A percentile compares a stretch with the other conserved stretches of the same genome.
phyloP scores from a whole-genome alignment of 2,329 filamentous ascomycete species.

The Aureobasidium leucospermi region DNA sequence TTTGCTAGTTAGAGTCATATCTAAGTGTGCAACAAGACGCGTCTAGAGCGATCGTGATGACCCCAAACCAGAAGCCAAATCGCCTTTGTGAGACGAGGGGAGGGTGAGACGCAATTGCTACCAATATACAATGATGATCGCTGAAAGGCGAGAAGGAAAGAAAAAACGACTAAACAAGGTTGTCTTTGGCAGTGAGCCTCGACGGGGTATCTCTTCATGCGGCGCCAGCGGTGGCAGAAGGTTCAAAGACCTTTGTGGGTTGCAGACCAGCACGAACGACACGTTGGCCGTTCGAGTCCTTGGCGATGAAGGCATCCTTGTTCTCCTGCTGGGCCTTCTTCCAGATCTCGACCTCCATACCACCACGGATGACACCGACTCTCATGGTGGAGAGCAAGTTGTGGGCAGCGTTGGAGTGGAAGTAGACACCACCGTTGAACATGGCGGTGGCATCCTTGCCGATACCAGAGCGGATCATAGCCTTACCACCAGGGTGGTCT shows the following conservation, averaged over 20 bases:
- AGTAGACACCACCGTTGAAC: conserved; percentile 88
- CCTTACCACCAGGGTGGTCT: conserved; percentile 84
- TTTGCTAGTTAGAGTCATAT: conserved; percentile 12
- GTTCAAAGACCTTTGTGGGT: conserved; percentile 73
- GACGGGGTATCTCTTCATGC: conserved; percentile 44
- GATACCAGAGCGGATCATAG: conserved; percentile 72
- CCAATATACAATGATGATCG: conserved; percentile 5
- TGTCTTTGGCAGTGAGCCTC: not conserved
- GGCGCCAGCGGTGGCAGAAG: conserved; percentile 75
- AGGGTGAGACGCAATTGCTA: not conserved
- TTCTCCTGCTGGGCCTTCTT: conserved; percentile 78
- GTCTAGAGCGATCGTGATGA: conserved; percentile 13
- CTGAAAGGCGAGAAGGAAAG: conserved; percentile 8
- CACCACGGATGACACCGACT: conserved; percentile 76
- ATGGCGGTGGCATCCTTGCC: conserved; percentile 85
- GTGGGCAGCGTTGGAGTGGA: conserved; percentile 84
- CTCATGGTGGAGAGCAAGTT: conserved; percentile 84
- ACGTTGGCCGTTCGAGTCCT: conserved; percentile 71
- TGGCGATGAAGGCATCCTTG: conserved; percentile 73
- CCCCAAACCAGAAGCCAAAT: not conserved
- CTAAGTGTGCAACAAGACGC: conserved; percentile 15
- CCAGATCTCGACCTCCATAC: conserved; percentile 88
- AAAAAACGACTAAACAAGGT: conserved; percentile 1
- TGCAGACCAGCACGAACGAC: conserved; percentile 82
- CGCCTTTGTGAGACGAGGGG: not conserved